Evolutionary conservation across 2,329 filamentous ascomycete genomes (phyloP).

Genomic region (Hypomyces rosellus): DNA sequence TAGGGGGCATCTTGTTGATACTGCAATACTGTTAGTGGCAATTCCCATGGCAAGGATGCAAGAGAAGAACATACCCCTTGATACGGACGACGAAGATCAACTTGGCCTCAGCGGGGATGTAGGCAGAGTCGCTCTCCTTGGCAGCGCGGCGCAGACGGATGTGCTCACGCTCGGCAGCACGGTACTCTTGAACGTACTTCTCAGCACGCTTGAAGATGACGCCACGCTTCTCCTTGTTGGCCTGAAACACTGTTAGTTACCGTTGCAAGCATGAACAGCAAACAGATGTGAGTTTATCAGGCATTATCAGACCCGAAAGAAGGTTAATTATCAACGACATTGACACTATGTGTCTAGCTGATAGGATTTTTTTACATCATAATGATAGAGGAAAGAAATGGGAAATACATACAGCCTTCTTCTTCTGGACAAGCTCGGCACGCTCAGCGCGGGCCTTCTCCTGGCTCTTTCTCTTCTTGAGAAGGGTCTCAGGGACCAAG

Average conservation of each 20-base stretch:
- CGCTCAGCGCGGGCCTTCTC: slow-evolving; percentile 97
- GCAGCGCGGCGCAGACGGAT: slow-evolving; percentile 83
- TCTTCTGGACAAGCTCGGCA: slow-evolving; percentile 71
- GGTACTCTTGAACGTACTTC: slow-evolving; percentile 99
- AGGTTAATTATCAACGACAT: slow-evolving; percentile 98
- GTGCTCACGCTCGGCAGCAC: slow-evolving; percentile 96
- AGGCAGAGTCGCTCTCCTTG: slow-evolving; percentile 89
- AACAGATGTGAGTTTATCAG: slow-evolving; percentile 22
- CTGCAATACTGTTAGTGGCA: slow-evolving; percentile 34
- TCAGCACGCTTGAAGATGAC: slow-evolving; percentile 99
- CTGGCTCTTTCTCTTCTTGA: slow-evolving; percentile 99
- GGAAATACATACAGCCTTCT: slow-evolving; percentile 76
- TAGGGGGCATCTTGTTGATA: slow-evolving; percentile 99
- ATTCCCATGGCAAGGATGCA: not conserved
- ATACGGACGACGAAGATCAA: slow-evolving; percentile 98
- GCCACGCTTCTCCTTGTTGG: slow-evolving; percentile 96
- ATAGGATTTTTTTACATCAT: slow-evolving; percentile 86
- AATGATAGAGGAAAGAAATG: slow-evolving; percentile 28
- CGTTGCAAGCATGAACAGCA: slow-evolving; percentile 13
- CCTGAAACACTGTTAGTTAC: slow-evolving; percentile 50
- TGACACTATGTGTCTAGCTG: slow-evolving; percentile 84
- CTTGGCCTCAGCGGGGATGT: slow-evolving; percentile 91
- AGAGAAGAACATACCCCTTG: slow-evolving; percentile 65
- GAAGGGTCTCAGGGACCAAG: slow-evolving; percentile 96
- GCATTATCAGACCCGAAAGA: slow-evolving; percentile 95